Conservation (phyloP, 495 filamentous ascomycete species). For the Glutinoglossum americanum region DNA sequence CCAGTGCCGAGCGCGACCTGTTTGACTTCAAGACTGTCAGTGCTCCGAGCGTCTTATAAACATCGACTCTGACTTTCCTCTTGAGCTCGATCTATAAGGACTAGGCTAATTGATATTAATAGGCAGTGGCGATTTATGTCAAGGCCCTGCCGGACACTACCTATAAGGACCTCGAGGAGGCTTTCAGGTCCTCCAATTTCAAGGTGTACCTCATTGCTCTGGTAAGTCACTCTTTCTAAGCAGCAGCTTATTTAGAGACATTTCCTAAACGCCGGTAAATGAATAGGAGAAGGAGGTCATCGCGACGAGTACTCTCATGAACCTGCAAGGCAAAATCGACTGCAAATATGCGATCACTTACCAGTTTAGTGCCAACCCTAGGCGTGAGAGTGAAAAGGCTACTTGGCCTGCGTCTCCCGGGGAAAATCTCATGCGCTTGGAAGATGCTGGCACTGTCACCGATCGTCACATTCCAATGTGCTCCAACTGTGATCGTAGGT, state of each 20-base stretch:
- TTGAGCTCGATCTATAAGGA: not conserved
- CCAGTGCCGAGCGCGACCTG: constrained; percentile 41
- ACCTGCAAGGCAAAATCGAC: constrained; percentile 60
- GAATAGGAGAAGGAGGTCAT: not conserved
- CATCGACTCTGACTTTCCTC: not conserved
- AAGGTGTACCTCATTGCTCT: constrained; percentile 49
- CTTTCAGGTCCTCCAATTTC: constrained; percentile 43
- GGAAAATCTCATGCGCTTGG: constrained; percentile 55
- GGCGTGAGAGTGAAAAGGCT: constrained; percentile 34
- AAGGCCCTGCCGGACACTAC: constrained; percentile 46
- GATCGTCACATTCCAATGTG: constrained; percentile 48
- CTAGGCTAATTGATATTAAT: constrained; percentile 8
- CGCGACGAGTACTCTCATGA: constrained; percentile 47
- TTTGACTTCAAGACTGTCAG: constrained; percentile 49
- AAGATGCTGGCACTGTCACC: constrained; percentile 46
- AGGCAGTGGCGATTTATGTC: constrained; percentile 47
- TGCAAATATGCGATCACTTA: constrained; percentile 56
- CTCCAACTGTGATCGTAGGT: constrained; percentile 37
- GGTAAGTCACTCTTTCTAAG: not conserved
- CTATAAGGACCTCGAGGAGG: constrained; percentile 48
- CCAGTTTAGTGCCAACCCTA: constrained; percentile 38
- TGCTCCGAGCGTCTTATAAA: not conserved
- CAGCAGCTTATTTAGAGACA: not conserved
- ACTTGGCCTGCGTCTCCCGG: constrained; percentile 42
- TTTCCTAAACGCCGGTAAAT: not conserved